These are phyloP conservation scores for Plasmopara muralis DNA, from an alignment of 352 stramenopile genomes.

Conservation along the genomic window DNA sequence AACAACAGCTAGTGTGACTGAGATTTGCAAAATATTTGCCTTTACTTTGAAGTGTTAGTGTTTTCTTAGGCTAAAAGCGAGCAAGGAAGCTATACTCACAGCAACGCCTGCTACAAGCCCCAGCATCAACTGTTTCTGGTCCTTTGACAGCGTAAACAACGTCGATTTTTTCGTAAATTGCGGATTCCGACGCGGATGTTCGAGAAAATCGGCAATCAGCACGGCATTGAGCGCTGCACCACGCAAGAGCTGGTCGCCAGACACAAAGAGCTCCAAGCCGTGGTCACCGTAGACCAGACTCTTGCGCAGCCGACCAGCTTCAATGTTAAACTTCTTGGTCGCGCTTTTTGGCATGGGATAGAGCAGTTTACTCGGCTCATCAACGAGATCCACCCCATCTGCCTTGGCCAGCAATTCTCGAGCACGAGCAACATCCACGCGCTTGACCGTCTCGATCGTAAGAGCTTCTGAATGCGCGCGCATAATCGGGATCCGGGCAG, in stretches of 20 bases:
- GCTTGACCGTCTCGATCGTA: conserved; percentile 90
- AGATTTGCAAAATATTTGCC: too few relatives aligned
- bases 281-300: conserved; percentile 94
- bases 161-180: conserved; percentile 67
- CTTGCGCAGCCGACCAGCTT: conserved; percentile 92
- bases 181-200: conserved; percentile 46
- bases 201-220: conserved; percentile 91
- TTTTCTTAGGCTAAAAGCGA: conserved; percentile 12
- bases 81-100: conserved; percentile 33
- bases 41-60: too few relatives aligned
- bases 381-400: conserved; percentile 93
- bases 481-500: conserved; percentile 95
- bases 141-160: conserved; percentile 27
- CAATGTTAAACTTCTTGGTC: conserved; percentile 97
- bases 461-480: conserved; percentile 96
- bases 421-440: conserved; percentile 79
- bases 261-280: conserved; percentile 97
- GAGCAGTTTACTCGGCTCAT: conserved; percentile 67
- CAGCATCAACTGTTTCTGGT: conserved; percentile 25
- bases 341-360: conserved; percentile 98
- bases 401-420: conserved; percentile 77
- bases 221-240: conserved; percentile 97
- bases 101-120: conserved; percentile 30
- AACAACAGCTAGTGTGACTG: too few relatives aligned
- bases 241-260: conserved; percentile 94